These are phyloP conservation scores for Samsoniella hepiali DNA, from an alignment of 2,329 filamentous ascomycete genomes.

Conservation along the genomic window DNA sequence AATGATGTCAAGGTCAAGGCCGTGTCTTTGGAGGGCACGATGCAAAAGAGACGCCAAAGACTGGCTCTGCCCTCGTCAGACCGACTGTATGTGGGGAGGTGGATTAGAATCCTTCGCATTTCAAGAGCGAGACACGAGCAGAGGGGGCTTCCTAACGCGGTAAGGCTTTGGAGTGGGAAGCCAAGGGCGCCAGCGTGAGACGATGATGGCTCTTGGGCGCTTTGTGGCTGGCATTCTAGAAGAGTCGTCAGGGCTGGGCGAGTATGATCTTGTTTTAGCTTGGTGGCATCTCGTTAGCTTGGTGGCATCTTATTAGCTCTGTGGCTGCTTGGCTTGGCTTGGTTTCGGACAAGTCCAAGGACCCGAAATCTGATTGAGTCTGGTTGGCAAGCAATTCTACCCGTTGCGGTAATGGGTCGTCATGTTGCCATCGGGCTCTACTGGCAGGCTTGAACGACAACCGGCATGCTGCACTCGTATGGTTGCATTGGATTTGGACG, in stretches of 20 bases:
- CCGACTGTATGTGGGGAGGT: background rate
- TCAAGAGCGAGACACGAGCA: background rate
- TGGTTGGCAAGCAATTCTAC: too few relatives aligned
- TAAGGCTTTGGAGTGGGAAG: background rate
- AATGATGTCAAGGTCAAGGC: background rate
- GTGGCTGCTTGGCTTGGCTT: background rate
- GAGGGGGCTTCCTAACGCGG: background rate
- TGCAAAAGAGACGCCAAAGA: too few relatives aligned
- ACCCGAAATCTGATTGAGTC: background rate
- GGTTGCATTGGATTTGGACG: too few relatives aligned
- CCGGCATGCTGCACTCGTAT: too few relatives aligned
- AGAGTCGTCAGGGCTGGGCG: background rate
- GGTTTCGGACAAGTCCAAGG: background rate
- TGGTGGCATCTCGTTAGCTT: background rate
- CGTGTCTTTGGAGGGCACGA: too few relatives aligned
- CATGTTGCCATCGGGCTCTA: too few relatives aligned
- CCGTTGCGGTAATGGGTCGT: too few relatives aligned
- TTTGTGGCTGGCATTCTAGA: constrained; percentile 12
- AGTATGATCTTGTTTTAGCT: background rate
- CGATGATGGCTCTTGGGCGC: background rate
- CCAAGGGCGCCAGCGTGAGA: background rate
- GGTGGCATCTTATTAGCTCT: background rate
- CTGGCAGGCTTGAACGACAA: too few relatives aligned
- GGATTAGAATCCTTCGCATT: background rate
- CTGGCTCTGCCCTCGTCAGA: background rate